Evolutionary conservation across 495 filamentous ascomycete species (phyloP).

Genomic region (Penicillium atrosanguineum): DNA sequence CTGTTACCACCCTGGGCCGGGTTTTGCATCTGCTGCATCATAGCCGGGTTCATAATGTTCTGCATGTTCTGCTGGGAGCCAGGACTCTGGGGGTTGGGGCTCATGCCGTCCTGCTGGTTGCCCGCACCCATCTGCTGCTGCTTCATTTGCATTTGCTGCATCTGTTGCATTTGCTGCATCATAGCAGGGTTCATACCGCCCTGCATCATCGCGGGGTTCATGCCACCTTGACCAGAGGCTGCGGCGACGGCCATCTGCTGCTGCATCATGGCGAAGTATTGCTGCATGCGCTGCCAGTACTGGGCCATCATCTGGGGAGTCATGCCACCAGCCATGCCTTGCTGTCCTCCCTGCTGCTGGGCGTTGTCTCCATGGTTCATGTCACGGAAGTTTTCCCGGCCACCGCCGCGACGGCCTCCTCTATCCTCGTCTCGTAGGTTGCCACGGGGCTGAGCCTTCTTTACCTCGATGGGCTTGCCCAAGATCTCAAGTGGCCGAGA

Average conservation of each 20-base stretch:
- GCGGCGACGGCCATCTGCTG: conserved; percentile 59
- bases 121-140: conserved; percentile 52
- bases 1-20: conserved; percentile 24
- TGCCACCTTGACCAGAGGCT: conserved; percentile 33
- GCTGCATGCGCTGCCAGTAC: conserved; percentile 96
- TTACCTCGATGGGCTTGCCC: conserved; percentile 95
- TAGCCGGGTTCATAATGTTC: conserved; percentile 57
- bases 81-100: conserved; percentile 45
- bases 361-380: conserved; percentile 43
- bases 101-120: conserved; percentile 46
- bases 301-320: conserved; percentile 96
- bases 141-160: conserved; percentile 62
- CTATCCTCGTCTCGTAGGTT: conserved; percentile 86
- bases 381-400: conserved; percentile 60
- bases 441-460: conserved; percentile 93
- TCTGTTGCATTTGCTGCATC: conserved; percentile 77
- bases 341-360: conserved; percentile 49
- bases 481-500: conserved; percentile 82
- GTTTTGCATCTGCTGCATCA: conserved; percentile 73
- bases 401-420: conserved; percentile 63
- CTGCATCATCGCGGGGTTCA: conserved; percentile 61
- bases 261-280: conserved; percentile 93
- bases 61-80: conserved; percentile 39
- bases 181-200: conserved; percentile 73
- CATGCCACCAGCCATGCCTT: conserved; percentile 60